A percentile compares a stretch with the other conserved stretches of the same genome.
phyloP scores from a whole-genome alignment of 1,139 yeast species.

The Geotrichum restrictum region DNA sequence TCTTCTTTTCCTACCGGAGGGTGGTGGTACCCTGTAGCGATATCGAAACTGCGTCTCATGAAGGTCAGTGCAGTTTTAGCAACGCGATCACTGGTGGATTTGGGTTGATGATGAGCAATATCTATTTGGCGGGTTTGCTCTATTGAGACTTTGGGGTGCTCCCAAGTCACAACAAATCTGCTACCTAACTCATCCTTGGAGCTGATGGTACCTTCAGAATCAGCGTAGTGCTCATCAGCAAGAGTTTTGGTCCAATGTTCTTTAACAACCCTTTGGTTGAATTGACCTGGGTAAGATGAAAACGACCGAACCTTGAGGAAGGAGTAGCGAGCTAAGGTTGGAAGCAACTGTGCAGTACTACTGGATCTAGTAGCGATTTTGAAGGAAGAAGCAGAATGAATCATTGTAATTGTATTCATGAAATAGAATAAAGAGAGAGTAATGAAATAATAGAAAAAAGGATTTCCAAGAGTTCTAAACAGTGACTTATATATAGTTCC shows the following conservation, averaged over 20 bases:
- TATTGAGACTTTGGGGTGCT: conserved; percentile 14
- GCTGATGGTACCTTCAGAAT: conserved; percentile 33
- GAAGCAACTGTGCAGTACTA: background rate
- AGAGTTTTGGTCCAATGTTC: conserved; percentile 18
- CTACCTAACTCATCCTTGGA: conserved; percentile 7
- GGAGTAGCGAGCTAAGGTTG: background rate
- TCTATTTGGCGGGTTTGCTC: conserved; percentile 33
- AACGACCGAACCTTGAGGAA: background rate
- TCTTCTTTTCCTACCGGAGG: conserved; percentile 40
- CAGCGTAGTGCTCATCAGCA: conserved; percentile 11
- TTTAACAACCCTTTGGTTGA: conserved; percentile 13
- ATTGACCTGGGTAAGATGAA: background rate
- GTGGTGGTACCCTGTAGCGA: conserved; percentile 64
- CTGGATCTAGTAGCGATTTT: background rate
- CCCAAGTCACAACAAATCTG: conserved; percentile 21
- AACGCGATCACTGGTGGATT: conserved; percentile 48
- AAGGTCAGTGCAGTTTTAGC: conserved; percentile 48
- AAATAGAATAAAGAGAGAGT: background rate
- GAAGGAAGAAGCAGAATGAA: background rate
- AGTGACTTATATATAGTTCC: too few species aligned
- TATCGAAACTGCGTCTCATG: conserved; percentile 54
- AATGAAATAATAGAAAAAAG: background rate
- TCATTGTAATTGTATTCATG: background rate
- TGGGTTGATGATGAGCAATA: conserved; percentile 54
- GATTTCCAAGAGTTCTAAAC: too few species aligned